These are phyloP conservation scores for Selaginella tamariscina DNA, from an alignment of 75 land plant genomes.

Conservation along the genomic window DNA sequence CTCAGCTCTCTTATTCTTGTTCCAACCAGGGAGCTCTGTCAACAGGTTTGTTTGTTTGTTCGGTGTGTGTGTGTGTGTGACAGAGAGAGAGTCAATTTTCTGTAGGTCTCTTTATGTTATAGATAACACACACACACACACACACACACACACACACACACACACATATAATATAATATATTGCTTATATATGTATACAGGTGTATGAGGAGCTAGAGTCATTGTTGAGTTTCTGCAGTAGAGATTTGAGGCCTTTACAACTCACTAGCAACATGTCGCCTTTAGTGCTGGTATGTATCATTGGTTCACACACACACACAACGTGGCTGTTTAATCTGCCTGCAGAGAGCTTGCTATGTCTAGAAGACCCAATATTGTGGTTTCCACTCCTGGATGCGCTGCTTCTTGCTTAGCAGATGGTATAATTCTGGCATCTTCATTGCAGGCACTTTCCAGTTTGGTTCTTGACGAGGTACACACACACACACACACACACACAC, in stretches of 20 bases:
- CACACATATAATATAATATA: neutral
- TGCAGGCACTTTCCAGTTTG: no score
- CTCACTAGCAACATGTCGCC: constrained; percentile 51
- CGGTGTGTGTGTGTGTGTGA: no score
- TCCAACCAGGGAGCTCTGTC: constrained; percentile 86
- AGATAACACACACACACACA: no score
- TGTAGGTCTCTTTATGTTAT: no score
- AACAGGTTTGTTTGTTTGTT: constrained; percentile 38
- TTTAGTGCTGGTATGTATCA: constrained; percentile 41
- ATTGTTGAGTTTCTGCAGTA: constrained; percentile 60
- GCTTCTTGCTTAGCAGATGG: constrained; percentile 48
- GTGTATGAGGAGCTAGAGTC: constrained; percentile 47
- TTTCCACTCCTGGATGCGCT: constrained; percentile 78
- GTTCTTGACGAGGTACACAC: constrained; percentile 91
- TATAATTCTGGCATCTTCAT: constrained; percentile 28
- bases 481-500: no score
- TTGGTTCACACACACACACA: neutral
- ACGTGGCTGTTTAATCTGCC: neutral
- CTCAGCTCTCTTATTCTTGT: constrained; percentile 68
- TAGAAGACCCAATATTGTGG: constrained; percentile 65
- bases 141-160: no score
- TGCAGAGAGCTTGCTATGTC: constrained; percentile 47
- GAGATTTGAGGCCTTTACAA: constrained; percentile 54
- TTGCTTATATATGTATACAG: constrained; percentile 15
- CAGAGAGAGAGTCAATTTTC: no score